These are phyloP conservation scores for Citrus sp. DNA, from an alignment of 345 rosid species.

Conservation along the genomic window DNA sequence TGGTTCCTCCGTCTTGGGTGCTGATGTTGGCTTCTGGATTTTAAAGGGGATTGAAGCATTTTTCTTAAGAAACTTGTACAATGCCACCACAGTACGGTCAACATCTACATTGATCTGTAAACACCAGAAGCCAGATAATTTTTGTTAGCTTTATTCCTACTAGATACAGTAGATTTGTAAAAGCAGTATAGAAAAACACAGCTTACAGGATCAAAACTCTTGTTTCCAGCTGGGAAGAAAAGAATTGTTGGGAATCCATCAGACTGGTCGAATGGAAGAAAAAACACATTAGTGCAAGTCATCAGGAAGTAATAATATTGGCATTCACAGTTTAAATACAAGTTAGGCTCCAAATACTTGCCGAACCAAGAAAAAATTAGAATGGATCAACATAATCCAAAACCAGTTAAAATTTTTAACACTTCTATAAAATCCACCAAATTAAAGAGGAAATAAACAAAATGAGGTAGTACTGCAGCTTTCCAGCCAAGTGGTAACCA, in stretches of 20 bases:
- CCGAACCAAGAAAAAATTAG: neutral
- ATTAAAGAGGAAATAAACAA: neutral
- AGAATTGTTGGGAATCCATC: constrained; percentile 97
- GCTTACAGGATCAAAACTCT: constrained; percentile 93
- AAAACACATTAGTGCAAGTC: neutral
- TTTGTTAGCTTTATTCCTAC: neutral
- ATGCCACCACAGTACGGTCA: constrained; percentile 92
- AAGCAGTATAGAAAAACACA: neutral
- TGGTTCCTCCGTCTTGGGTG: constrained; percentile 37
- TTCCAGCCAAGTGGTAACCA: neutral
- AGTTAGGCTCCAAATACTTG: neutral
- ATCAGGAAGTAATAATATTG: neutral
- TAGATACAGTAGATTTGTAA: neutral
- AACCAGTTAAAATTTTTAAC: neutral
- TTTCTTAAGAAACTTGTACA: constrained; percentile 86
- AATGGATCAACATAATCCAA: neutral
- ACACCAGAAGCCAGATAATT: constrained; percentile 2
- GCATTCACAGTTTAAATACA: neutral
- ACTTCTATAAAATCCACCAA: neutral
- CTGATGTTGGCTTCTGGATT: constrained; percentile 69
- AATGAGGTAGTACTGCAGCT: neutral
- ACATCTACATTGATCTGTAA: constrained; percentile 77
- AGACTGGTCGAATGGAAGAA: constrained; percentile 36
- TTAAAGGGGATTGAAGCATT: constrained; percentile 91
- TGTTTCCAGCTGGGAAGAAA: constrained; percentile 98